Conservation (phyloP, 225 moss, liverwort and hornwort species). For the Rhytidiadelphus loreus region DNA sequence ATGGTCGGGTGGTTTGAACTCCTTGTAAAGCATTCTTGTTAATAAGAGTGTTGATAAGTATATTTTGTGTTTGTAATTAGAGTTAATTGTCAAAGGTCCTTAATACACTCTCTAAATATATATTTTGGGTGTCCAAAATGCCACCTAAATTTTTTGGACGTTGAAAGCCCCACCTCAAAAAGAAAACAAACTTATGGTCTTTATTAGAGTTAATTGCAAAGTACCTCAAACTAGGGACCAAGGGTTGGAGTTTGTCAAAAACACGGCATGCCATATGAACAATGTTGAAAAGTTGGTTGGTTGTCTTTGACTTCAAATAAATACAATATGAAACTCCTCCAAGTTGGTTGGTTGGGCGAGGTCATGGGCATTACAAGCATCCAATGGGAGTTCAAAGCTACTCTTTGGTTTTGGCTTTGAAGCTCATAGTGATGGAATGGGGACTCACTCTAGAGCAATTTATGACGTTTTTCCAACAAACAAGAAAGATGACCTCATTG, state of each 20-base stretch:
- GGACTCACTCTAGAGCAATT: neutral
- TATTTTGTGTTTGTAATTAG: too few relatives aligned
- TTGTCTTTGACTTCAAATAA: neutral
- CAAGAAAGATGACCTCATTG: accelerated
- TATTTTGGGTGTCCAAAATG: neutral
- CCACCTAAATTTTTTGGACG: neutral
- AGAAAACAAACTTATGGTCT: neutral
- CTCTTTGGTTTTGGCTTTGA: neutral
- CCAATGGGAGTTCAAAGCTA: accelerated
- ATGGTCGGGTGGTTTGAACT: too few relatives aligned
- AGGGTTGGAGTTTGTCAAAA: neutral
- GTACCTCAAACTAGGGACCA: neutral
- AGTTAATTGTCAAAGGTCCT: too few relatives aligned
- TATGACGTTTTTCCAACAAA: accelerated
- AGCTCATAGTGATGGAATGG: accelerated
- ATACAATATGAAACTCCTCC: neutral
- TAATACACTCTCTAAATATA: too few relatives aligned
- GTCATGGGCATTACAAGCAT: accelerated
- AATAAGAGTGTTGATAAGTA: too few relatives aligned
- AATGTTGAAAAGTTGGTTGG: neutral
- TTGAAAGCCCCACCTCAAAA: neutral
- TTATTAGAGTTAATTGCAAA: neutral
- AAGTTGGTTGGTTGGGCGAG: accelerated
- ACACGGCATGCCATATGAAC: neutral
- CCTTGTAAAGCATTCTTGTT: too few relatives aligned